These are phyloP conservation scores for Moringa oleifera DNA, from an alignment of 345 rosid species.

Conservation along the genomic window DNA sequence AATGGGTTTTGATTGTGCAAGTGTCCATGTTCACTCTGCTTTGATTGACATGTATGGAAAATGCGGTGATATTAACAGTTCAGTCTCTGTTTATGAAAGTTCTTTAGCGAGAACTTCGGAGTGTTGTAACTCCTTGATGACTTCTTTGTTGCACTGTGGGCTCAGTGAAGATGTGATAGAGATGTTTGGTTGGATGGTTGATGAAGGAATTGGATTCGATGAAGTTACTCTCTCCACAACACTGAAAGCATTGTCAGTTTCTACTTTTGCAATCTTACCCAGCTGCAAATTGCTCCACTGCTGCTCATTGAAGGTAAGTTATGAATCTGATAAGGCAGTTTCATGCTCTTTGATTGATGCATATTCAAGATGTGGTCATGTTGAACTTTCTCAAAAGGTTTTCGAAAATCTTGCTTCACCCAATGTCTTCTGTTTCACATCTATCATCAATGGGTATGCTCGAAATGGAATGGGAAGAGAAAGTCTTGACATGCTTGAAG, in stretches of 20 bases:
- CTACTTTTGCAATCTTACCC: slow-evolving; percentile 30
- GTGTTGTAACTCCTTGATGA: slow-evolving; percentile 68
- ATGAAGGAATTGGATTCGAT: slow-evolving; percentile 60
- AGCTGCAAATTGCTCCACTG: slow-evolving; percentile 50
- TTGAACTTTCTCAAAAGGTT: slow-evolving; percentile 42
- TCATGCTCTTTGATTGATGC: slow-evolving; percentile 64
- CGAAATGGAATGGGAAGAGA: slow-evolving; percentile 67
- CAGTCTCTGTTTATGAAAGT: slow-evolving; percentile 37
- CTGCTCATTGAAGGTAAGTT: slow-evolving; percentile 54
- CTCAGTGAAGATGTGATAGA: slow-evolving; percentile 48
- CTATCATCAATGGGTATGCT: slow-evolving; percentile 59
- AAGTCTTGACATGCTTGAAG: slow-evolving; percentile 47
- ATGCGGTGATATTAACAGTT: slow-evolving; percentile 56
- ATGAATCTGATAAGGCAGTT: slow-evolving; percentile 55
- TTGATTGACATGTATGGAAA: slow-evolving; percentile 73
- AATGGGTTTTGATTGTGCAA: slow-evolving; percentile 40
- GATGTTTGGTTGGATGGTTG: slow-evolving; percentile 73
- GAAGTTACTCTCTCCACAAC: slow-evolving; percentile 58
- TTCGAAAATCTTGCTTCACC: slow-evolving; percentile 47
- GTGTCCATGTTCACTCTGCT: slow-evolving; percentile 60
- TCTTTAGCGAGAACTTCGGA: slow-evolving; percentile 34
- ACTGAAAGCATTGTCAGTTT: slow-evolving; percentile 55
- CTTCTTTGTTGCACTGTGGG: slow-evolving; percentile 56
- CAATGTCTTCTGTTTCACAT: slow-evolving; percentile 58
- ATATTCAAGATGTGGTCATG: slow-evolving; percentile 63